These are phyloP conservation scores for Abrus pulchellus DNA, from an alignment of 306 rosid genomes.

Conservation along the genomic window DNA sequence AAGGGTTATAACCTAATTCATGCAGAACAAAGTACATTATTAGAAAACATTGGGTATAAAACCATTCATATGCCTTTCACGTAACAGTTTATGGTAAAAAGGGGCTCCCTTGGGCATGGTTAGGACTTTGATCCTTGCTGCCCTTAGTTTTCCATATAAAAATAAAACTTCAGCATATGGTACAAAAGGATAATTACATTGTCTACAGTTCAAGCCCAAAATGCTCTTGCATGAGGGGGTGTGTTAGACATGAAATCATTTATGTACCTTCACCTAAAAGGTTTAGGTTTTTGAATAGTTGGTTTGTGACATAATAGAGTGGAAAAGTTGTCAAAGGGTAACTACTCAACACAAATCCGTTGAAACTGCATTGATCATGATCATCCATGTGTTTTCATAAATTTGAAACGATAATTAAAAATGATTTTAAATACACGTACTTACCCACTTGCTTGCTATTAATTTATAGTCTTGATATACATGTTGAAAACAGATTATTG, in stretches of 20 bases:
- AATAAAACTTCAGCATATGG: slow-evolving; percentile 1
- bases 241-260: not conserved
- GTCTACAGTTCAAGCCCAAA: slow-evolving; percentile 17
- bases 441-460: slow-evolving; percentile 14
- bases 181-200: not conserved
- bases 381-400: not conserved
- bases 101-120: slow-evolving; percentile 12
- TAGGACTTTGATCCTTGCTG: slow-evolving; percentile 7
- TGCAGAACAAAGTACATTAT: slow-evolving; percentile 36
- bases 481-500: slow-evolving; percentile 21
- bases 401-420: slow-evolving; percentile 16
- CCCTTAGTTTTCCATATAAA: not conserved
- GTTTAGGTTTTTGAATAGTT: not conserved
- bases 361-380: slow-evolving; percentile 13
- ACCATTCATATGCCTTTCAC: slow-evolving; percentile 19
- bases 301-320: slow-evolving; percentile 7
- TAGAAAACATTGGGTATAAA: slow-evolving; percentile 36
- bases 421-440: not conserved
- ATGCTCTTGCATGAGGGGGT: not conserved
- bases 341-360: slow-evolving; percentile 15
- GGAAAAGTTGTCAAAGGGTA: slow-evolving; percentile 12
- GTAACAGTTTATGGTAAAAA: slow-evolving; percentile 1
- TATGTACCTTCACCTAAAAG: not conserved
- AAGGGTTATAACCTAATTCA: slow-evolving; percentile 86
- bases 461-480: not conserved